A percentile compares a stretch with the other conserved stretches of the same genome.
Evolutionary conservation across 1,284 basidiomycete genomes (phyloP).

Genomic region (Golubevia sp.): DNA sequence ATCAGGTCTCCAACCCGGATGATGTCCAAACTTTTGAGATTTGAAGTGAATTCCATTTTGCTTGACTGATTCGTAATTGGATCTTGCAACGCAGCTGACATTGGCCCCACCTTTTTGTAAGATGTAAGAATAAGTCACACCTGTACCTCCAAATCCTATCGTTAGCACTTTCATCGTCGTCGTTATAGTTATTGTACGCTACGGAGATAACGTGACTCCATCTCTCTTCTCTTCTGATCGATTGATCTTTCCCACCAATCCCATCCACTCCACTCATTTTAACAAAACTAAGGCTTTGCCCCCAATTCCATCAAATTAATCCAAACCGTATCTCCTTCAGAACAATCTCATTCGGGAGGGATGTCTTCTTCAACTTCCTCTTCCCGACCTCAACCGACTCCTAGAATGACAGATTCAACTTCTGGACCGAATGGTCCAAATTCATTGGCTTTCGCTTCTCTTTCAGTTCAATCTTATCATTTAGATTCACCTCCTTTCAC

Average conservation of each 20-base stretch:
- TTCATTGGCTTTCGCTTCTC: constrained; percentile 50
- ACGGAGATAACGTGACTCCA: no score
- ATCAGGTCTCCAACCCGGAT: constrained; percentile 30
- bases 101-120: constrained; percentile 34
- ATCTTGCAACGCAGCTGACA: constrained; percentile 45
- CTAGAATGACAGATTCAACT: constrained; percentile 50
- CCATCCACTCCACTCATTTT: no score
- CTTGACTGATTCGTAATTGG: constrained; percentile 38
- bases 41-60: constrained; percentile 36
- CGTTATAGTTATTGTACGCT: no score
- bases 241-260: no score
- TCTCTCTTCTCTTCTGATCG: no score
- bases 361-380: no score
- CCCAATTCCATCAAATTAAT: no score
- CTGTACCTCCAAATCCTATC: constrained; percentile 52
- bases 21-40: constrained; percentile 34
- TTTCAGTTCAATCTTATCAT: constrained; percentile 53
- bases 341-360: no score
- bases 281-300: no score
- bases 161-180: constrained; percentile 28
- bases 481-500: constrained; percentile 60
- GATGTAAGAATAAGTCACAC: constrained; percentile 42
- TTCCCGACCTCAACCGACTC: constrained; percentile 18
- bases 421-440: constrained; percentile 38
- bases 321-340: no score